Evolutionary conservation across 768 basidiomycete species (phyloP), one percentile per base, ranked within the genome.

Genomic region (Russula virescens): DNA sequence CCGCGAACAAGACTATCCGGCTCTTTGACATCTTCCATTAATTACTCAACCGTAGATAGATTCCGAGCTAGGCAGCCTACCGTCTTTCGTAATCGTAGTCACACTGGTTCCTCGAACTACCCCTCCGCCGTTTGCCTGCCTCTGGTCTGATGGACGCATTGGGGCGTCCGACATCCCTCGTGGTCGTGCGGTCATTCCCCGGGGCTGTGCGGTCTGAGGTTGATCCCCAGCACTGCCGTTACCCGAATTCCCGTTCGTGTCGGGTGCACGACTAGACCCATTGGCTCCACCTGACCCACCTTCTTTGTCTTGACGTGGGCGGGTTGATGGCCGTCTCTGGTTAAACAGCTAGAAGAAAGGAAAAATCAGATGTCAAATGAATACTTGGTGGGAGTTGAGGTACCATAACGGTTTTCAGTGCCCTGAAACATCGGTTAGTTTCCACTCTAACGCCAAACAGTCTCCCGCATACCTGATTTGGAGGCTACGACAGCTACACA

Each of bases 371-470:
- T 26, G 45, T 23, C 54, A 62, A 55, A 35, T 48, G 53, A n/a
- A 49, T n/a, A 19, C 54, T 42, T 50, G 38, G 50, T 21, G 48
- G 16, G 53, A 58, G 35, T 49, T 14, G 45, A 63, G 55, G 60
- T 74, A 90, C 88, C 89, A 91, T 91, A 58, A 91, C 88, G 14
- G 89, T 90, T 70, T 89, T 90, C 52, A 91, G 73, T 8, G 91
- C 89, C 28, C 88, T 90, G 38, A 52, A 46, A 52, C 14, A 49
- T 46, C 31, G 53, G 43, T 50, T 49, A 57, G 8, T 55, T 42
- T 43, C 63, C 56, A 47, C 62, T 57, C 54, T 67, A 42, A 52
- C 56, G 56, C 61, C 13, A 63, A 38, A 64, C 31, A 31, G 54
- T 45, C 42, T 56, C 50, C 46, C 61, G 45, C 83, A 54, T 74